Evolutionary conservation across 148 eudicot genomes (phyloP).

Genomic region (Nyssa sinensis): DNA sequence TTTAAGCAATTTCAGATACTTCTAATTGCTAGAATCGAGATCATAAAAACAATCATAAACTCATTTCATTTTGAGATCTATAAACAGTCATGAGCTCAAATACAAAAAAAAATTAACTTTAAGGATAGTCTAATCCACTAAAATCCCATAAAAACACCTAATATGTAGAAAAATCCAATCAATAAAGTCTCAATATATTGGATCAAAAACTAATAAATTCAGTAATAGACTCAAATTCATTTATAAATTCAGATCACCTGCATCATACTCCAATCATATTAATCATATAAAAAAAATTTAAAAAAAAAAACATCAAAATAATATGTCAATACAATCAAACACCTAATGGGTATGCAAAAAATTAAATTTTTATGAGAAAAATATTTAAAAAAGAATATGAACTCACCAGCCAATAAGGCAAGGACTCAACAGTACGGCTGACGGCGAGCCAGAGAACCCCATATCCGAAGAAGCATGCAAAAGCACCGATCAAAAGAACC

Average conservation of each 20-base stretch:
- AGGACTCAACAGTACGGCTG: slow-evolving; percentile 38
- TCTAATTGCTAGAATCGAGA: too few relatives aligned
- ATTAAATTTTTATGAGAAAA: too few relatives aligned
- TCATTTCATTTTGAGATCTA: too few relatives aligned
- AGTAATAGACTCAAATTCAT: neutral
- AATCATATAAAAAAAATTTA: neutral
- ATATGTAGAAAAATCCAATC: neutral
- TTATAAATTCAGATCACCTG: neutral
- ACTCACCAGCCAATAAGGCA: slow-evolving; percentile 75
- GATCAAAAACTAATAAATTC: neutral
- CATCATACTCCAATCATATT: neutral
- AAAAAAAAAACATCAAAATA: neutral
- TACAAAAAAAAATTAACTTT: too few relatives aligned
- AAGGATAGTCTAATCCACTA: too few relatives aligned
- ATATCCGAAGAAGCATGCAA: slow-evolving; percentile 61
- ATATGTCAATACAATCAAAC: neutral
- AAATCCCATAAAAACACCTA: too few relatives aligned
- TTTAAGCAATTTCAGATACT: neutral
- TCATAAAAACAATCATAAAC: too few relatives aligned
- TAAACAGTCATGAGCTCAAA: too few relatives aligned
- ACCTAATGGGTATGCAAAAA: neutral
- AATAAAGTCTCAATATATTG: neutral
- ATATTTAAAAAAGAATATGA: neutral
- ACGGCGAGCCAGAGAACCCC: slow-evolving; percentile 73
- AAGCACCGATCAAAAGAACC: slow-evolving; percentile 54